phyloP scores from a whole-genome alignment of 2,329 filamentous ascomycete species.

The Alternaria sp. region DNA sequence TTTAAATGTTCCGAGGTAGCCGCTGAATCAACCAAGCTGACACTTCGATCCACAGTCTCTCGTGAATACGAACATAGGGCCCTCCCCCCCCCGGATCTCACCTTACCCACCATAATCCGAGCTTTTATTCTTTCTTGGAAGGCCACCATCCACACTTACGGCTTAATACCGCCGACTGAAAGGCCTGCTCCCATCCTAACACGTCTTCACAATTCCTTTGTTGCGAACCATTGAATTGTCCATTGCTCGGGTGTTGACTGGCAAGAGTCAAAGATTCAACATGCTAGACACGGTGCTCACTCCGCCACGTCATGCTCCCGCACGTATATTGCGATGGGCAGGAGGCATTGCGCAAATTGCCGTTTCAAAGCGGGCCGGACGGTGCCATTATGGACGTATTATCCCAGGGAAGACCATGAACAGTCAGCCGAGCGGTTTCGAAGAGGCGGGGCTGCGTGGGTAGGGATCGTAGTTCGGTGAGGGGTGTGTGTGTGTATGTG shows the following conservation, averaged over 20 bases:
- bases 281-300: neutral
- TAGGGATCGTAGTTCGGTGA: neutral
- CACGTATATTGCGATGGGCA: constrained; percentile 5
- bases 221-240: neutral
- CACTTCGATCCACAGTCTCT: neutral
- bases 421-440: neutral
- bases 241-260: no score
- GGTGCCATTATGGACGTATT: neutral
- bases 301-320: neutral
- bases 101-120: neutral
- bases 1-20: neutral
- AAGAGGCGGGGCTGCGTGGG: constrained; percentile 5
- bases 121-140: neutral
- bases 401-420: constrained; percentile 3
- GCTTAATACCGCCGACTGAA: neutral
- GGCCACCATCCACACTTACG: neutral
- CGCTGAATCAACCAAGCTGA: constrained; percentile 2
- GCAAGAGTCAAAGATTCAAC: no score
- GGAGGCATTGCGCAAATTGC: neutral
- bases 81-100: neutral
- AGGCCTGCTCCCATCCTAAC: neutral
- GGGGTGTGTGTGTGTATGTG: no score
- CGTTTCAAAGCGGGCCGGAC: constrained; percentile 1
- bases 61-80: neutral
- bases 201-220: neutral